Evolutionary conservation across 1,139 yeast species (phyloP), one percentile per base, ranked within the genome.

Genomic region (Hemisphaericaspora subhashii): DNA sequence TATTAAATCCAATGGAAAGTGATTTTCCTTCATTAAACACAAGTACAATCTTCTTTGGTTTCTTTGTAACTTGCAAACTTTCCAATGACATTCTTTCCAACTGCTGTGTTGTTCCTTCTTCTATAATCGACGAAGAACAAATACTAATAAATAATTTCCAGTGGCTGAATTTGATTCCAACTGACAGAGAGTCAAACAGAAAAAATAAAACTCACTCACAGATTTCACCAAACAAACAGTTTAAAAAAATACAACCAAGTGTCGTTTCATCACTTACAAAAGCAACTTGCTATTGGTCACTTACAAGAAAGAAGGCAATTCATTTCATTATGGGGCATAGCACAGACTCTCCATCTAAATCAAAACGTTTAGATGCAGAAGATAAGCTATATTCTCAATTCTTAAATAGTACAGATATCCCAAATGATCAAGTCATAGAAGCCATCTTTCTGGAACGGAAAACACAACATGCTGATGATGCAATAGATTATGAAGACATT

Each of bases 401-500:
- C 37, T 40, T 50, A 15, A 45, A 44, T 22, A 49, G 45, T n/a
- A 42, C 54, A 1, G 62, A 56, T 24, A 48, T 62, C 12, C 68
- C 68, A 6, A 62, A 64, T 41, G 72, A 65, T 31, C 57, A 57
- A 38, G 51, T 66, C 30, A 67, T 71, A 12, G 70, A 68, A 35
- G 64, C 69, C 26, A 71, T 72, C 40, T 71, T 69, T 48, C 54
- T 48, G 43, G 71, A 67, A 31, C 54, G 60, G 20, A 55, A 54
- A 30, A 78, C 83, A 0, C 58, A 74, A 42, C 98, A 90, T 59
- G 92, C 94, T 1, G 96, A 81, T 4, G 92, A 90, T 58, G 98
- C 98, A n/a, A 69, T 89, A 32, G 98, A 92, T 61, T 92, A 86
- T 57, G 97, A 88, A 54, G 96, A 88, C 56, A 95, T 87, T 48